Evolutionary conservation across 2,329 filamentous ascomycete species (phyloP), one percentile per base, ranked within the genome.

Genomic region (Penicillium concentricum): DNA sequence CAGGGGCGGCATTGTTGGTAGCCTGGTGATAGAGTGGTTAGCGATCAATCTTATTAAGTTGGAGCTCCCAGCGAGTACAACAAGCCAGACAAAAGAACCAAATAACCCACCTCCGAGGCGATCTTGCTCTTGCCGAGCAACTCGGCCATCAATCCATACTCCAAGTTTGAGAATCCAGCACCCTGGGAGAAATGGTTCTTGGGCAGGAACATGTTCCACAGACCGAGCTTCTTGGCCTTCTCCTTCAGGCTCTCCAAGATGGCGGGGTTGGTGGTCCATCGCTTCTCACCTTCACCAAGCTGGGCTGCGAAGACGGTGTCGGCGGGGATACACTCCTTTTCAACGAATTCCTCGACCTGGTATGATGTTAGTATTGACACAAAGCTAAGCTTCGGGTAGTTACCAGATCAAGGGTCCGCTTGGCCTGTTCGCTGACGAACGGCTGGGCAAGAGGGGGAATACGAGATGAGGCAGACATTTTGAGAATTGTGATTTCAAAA

Each of bases 181-280:
- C 92, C 95, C 79, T 97, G 91, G 75, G 89, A 91, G 83, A 97
- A 97, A 78, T 97, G 92, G 68, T 88, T 92, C 80, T 90, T 93
- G 63, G 94, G 91, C 66, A 99, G 78, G 82, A 99, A 99, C 88
- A 99, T 89, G 78, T 99, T 99, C 94, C 94, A 99, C 44, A 99
- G 82, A 1, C 93, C 94, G 26, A 96, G 83, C 66, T 88, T 83
- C 70, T 82, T 84, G 43, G 93, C 94, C 75, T 92, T 90, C 63
- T 78, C 80, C 83, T 97, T 97, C 67, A 99, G 84, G 54, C 94
- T 88, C 66, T 99, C 94, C 60, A 99, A 84, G 67, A 97, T 82
- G 41, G 82, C 73, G 0, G 94, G 93, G 73, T 95, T 89, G 38
- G 81, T 78, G 63, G 88, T 84, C 89, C 93, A 97, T 80, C 93